These are phyloP conservation scores for Colletotrichum sp. DNA, from an alignment of 2,329 filamentous ascomycete species.

Conservation along the genomic window DNA sequence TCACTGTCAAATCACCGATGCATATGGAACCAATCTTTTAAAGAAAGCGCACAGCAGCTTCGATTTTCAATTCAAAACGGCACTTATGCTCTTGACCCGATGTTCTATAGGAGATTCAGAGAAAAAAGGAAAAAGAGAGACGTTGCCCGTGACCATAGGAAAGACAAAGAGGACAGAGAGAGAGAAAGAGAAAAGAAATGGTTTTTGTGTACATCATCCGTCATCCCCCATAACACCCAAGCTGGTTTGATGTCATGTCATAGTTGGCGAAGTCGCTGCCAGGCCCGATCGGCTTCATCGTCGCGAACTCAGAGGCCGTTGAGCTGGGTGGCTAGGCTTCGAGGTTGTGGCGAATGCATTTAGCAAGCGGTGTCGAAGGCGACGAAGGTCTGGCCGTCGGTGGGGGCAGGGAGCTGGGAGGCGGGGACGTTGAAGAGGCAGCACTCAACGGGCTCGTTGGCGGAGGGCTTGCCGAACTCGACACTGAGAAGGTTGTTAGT, in stretches of 20 bases:
- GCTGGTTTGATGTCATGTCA: neutral
- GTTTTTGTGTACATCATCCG: neutral
- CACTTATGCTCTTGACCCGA: neutral
- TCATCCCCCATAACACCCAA: neutral
- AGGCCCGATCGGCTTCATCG: neutral
- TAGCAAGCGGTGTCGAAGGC: constrained; percentile 8
- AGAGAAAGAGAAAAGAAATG: neutral
- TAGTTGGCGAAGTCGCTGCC: neutral
- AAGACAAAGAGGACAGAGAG: neutral
- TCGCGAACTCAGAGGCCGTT: neutral
- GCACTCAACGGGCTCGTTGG: constrained; percentile 5
- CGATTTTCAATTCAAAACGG: neutral
- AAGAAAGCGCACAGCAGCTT: neutral
- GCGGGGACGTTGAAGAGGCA: constrained; percentile 8
- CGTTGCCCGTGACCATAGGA: neutral
- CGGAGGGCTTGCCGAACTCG: constrained; percentile 28
- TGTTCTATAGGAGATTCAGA: neutral
- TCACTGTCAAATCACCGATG: neutral
- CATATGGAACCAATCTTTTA: neutral
- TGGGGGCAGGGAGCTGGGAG: constrained; percentile 10
- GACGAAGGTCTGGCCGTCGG: constrained; percentile 8
- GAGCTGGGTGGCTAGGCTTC: neutral
- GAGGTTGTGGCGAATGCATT: neutral
- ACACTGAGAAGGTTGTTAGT: neutral
- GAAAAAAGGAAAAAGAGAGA: neutral